Conservation (phyloP, 1,284 basidiomycete species). For the Tilletia horrida region DNA sequence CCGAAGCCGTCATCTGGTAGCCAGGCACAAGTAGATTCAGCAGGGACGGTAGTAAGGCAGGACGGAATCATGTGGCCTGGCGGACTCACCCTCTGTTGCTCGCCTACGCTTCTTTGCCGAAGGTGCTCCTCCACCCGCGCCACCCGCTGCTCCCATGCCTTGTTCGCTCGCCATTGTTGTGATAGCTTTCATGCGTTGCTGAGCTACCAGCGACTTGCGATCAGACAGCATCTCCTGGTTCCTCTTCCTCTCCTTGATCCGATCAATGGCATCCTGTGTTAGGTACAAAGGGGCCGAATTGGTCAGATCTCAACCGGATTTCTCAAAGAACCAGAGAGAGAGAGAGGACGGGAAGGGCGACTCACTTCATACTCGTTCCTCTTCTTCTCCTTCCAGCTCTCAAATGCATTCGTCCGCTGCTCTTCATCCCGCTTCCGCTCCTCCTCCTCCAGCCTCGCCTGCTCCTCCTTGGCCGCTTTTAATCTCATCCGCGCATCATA, state of each 20-base stretch:
- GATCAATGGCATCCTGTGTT: slow-evolving; percentile 68
- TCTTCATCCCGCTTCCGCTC: slow-evolving; percentile 77
- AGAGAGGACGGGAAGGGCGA: too few species aligned
- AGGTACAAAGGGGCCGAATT: background rate
- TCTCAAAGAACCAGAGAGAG: too few species aligned
- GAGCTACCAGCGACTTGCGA: slow-evolving; percentile 88
- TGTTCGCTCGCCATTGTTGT: slow-evolving; percentile 76
- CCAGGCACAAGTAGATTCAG: background rate
- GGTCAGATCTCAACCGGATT: too few species aligned
- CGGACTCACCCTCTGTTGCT: slow-evolving; percentile 61
- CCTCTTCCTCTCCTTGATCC: slow-evolving; percentile 80
- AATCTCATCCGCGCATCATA: slow-evolving; percentile 84
- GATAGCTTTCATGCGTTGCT: slow-evolving; percentile 95
- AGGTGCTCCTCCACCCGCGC: slow-evolving; percentile 66
- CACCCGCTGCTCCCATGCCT: slow-evolving; percentile 12
- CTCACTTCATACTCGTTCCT: slow-evolving; percentile 39
- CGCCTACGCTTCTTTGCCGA: slow-evolving; percentile 57
- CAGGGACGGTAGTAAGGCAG: background rate
- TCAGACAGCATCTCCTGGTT: slow-evolving; percentile 79
- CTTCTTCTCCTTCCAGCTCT: slow-evolving; percentile 41
- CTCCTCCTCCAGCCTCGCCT: slow-evolving; percentile 62
- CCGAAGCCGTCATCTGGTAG: slow-evolving; percentile 84
- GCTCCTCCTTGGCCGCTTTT: slow-evolving; percentile 77
- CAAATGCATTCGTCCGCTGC: slow-evolving; percentile 61
- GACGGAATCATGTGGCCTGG: background rate